phyloP scores from a whole-genome alignment of 768 basidiomycete species.

The Lactarius evosmus region DNA sequence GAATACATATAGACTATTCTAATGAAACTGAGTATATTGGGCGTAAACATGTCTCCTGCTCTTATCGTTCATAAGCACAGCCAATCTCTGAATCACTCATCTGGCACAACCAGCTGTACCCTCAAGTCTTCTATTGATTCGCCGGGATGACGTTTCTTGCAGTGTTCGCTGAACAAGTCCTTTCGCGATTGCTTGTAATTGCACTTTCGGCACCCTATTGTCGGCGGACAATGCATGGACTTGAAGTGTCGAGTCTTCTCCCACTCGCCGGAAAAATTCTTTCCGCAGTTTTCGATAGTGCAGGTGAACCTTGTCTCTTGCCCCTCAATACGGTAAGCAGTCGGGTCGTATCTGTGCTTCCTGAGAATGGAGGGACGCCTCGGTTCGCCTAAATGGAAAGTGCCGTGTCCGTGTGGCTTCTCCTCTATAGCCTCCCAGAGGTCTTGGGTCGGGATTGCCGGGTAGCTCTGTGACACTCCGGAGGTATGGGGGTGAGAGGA shows the following conservation, averaged over 20 bases:
- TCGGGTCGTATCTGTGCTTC: not conserved
- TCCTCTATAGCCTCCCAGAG: not conserved
- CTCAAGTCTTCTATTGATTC: constrained; percentile 7
- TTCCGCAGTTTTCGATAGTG: constrained; percentile 4
- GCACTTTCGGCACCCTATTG: constrained; percentile 19
- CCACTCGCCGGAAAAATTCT: constrained; percentile 22
- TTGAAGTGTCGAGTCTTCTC: constrained; percentile 20
- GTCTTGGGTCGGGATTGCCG: not conserved
- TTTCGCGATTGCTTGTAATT: constrained; percentile 25
- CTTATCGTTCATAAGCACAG: not conserved
- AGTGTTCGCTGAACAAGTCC: constrained; percentile 22
- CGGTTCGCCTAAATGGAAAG: not conserved
- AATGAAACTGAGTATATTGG: not conserved
- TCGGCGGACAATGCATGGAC: constrained; percentile 19
- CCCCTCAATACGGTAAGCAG: not conserved
- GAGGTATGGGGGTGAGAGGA: not conserved
- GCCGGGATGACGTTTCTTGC: constrained; percentile 21
- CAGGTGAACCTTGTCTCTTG: constrained; percentile 12
- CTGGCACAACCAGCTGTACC: not conserved
- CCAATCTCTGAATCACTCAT: not conserved
- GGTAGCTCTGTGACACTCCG: not conserved
- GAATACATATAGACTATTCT: not conserved
- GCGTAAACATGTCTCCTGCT: not conserved
- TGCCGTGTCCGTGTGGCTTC: not conserved
- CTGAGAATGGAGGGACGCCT: not conserved